Base-by-base conservation (phyloP, 192 early-diverging fungal species). In the Coemansia sp. region DNA sequence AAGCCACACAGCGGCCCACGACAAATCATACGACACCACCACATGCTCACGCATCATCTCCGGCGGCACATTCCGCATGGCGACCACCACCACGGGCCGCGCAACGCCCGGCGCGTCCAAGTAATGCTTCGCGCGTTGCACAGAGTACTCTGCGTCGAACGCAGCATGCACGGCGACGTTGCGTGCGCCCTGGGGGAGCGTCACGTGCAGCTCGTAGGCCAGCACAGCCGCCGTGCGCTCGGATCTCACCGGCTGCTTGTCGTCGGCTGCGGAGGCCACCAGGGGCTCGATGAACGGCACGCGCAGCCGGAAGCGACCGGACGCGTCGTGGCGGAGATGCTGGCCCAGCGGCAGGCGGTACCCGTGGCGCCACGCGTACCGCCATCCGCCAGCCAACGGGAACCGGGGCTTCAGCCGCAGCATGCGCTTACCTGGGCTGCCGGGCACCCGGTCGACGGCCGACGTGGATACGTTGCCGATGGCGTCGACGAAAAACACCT, bases 391-490 rank as follows among this genome's bases (percentile, higher is more conserved):
- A 71, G 89, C 90, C 2, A 99, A 41, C 37, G 95, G 97, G 74
- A 91, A 99, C 27, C 97, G 86, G 30, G 97, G 95, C 33, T 69
- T 73, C n/a, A 98, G 73, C 39, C 88, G 83, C 65, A 99, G 12
- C 37, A 54, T 57, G 14, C 69, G 55, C 0, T 53, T 49, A 14
- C 83, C 85, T 72, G 64, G 51, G 88, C 61, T 18, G 1, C 23
- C 15, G 2, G 42, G 25, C 23, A 41, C 60, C 1, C 19, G 53
- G 11, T 50, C 40, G 0, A 79, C 56, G 23, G 81, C 51, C 13
- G 95, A 95, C 12, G 97, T 99, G 9, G 93, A 96, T 52, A 99
- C 92, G 70, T 99, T 99, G 24, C 97, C 97, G 59, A 98, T 91
- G 48, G 89, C 88, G 19, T 79, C 76, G 5, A 73, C 76, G 62